phyloP scores from a whole-genome alignment of 2,329 filamentous ascomycete genomes.

The Aspergillus viridinutans region DNA sequence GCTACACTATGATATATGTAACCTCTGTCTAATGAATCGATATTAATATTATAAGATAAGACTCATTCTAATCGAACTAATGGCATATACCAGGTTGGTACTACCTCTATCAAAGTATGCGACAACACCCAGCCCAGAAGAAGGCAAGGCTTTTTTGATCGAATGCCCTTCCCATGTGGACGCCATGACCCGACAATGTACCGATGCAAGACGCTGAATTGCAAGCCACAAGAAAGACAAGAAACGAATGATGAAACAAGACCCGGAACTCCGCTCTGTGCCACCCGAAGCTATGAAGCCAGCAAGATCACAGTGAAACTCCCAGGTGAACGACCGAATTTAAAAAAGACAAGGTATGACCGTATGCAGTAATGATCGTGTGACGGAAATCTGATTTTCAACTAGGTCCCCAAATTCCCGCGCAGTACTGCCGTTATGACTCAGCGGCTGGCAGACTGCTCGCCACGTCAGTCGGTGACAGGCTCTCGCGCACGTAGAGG shows the following conservation, averaged over 20 bases:
- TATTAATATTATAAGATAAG: background rate
- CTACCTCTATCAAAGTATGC: conserved; percentile 6
- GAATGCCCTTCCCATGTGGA: conserved; percentile 4
- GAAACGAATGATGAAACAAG: background rate
- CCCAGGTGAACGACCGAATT: background rate
- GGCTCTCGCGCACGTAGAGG: conserved; percentile 53
- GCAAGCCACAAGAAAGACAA: conserved; percentile 8
- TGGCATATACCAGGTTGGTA: background rate
- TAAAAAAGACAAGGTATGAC: background rate
- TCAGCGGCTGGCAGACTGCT: background rate
- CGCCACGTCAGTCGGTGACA: conserved; percentile 16
- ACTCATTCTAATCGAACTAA: background rate
- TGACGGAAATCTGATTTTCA: conserved; percentile 6
- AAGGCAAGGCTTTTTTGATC: background rate
- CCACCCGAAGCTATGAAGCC: background rate
- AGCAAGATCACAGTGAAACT: background rate
- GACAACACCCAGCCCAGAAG: background rate
- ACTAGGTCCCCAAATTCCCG: background rate
- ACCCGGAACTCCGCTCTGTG: background rate
- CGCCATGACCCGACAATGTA: conserved; percentile 12
- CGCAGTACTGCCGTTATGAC: background rate
- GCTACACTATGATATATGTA: too few species aligned
- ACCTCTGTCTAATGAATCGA: too few species aligned
- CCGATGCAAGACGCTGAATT: conserved; percentile 18
- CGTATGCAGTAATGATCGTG: background rate